These are phyloP conservation scores for Poa annua DNA, from an alignment of 176 grass and related monocot species.

Conservation along the genomic window DNA sequence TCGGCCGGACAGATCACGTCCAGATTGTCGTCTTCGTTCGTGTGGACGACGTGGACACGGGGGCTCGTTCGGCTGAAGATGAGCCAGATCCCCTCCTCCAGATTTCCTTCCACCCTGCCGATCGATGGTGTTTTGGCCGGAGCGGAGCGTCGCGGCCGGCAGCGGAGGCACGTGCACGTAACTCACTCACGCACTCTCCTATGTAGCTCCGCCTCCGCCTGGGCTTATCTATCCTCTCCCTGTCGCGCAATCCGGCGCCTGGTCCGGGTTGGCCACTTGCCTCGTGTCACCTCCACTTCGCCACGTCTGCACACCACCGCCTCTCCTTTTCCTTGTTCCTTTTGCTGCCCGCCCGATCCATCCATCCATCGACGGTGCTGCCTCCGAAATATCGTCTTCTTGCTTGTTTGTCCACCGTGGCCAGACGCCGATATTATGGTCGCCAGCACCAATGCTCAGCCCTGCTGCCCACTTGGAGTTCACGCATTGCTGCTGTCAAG, in stretches of 20 bases:
- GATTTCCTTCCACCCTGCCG: not conserved
- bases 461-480: not conserved
- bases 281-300: not conserved
- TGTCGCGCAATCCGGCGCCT: slow-evolving; percentile 8
- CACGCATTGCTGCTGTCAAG: not conserved
- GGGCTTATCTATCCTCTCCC: slow-evolving; percentile 26
- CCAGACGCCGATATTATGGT: not conserved
- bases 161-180: slow-evolving; percentile 21
- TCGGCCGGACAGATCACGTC: not conserved
- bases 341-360: no score
- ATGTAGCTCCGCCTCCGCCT: no score
- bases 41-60: slow-evolving; percentile 31
- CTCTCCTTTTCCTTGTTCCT: slow-evolving; percentile 37
- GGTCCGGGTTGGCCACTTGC: not conserved
- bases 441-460: not conserved
- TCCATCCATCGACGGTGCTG: not conserved
- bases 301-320: slow-evolving; percentile 29
- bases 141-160: not conserved
- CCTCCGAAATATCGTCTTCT: not conserved
- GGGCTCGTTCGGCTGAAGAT: not conserved
- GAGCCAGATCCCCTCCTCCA: not conserved
- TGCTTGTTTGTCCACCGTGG: not conserved
- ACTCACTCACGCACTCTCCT: not conserved
- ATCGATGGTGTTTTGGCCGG: not conserved
- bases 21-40: not conserved